These are phyloP conservation scores for Phialophora expanda DNA, from an alignment of 2,329 filamentous ascomycete species.

Conservation along the genomic window DNA sequence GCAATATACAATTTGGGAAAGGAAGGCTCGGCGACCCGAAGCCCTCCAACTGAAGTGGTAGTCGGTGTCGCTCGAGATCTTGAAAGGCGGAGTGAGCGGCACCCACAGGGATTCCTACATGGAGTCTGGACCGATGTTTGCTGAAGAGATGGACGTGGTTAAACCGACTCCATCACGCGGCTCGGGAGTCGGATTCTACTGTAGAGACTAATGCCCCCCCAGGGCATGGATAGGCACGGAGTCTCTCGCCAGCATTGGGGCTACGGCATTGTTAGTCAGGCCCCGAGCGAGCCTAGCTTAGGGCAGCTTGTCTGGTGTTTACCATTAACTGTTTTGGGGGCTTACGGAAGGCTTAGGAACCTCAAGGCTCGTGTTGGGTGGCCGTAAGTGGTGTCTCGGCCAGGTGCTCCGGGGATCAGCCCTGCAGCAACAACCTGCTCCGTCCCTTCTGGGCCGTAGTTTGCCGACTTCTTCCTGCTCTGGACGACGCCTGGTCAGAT, in stretches of 20 bases:
- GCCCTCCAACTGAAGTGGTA: slow-evolving; percentile 4
- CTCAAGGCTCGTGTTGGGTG: neutral
- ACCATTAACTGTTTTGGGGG: slow-evolving; percentile 21
- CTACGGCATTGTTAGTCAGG: slow-evolving; percentile 5
- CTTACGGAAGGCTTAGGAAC: slow-evolving; percentile 19
- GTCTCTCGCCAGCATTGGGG: neutral
- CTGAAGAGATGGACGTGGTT: neutral
- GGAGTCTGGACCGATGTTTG: neutral
- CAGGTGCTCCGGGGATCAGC: slow-evolving; percentile 5
- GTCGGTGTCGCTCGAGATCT: slow-evolving; percentile 6
- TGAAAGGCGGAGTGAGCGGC: neutral
- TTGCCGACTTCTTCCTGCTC: neutral
- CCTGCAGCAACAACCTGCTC: slow-evolving; percentile 9
- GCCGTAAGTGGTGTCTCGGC: neutral
- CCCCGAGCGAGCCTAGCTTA: neutral
- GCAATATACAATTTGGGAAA: slow-evolving; percentile 11
- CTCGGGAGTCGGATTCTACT: slow-evolving; percentile 7
- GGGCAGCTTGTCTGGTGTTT: neutral
- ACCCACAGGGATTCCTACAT: neutral
- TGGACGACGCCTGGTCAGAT: slow-evolving; percentile 8
- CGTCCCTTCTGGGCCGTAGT: slow-evolving; percentile 11
- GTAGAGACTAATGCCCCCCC: neutral
- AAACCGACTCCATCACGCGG: slow-evolving; percentile 6
- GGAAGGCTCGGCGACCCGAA: neutral
- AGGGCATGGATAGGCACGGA: neutral